phyloP scores from a whole-genome alignment of 108 stramenopile genomes.

The Pseudonitzschia delicatissima region DNA sequence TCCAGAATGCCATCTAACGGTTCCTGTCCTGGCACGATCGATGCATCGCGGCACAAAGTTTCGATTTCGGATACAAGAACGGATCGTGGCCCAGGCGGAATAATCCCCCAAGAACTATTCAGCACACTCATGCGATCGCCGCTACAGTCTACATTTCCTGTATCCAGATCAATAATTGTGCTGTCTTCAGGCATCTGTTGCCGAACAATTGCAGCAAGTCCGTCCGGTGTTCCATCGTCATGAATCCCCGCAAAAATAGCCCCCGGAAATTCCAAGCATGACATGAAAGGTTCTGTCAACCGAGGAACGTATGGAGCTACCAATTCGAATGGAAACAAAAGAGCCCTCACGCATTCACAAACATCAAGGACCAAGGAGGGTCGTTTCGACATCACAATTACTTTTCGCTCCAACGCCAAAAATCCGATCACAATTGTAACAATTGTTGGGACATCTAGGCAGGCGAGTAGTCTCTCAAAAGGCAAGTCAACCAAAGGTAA shows the following conservation, averaged over 20 bases:
- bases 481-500: conserved; percentile 74
- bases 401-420: conserved; percentile 77
- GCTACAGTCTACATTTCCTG: conserved; percentile 69
- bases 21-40: conserved; percentile 80
- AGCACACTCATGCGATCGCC: conserved; percentile 53
- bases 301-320: conserved; percentile 86
- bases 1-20: conserved; percentile 70
- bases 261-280: conserved; percentile 81
- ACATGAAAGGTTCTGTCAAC: conserved; percentile 80
- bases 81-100: conserved; percentile 65
- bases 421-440: conserved; percentile 81
- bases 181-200: conserved; percentile 74
- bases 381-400: conserved; percentile 76
- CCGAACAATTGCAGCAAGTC: conserved; percentile 67
- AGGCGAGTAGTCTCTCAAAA: conserved; percentile 68
- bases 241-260: conserved; percentile 87
- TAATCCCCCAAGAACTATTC: conserved; percentile 68
- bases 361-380: conserved; percentile 78
- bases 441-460: conserved; percentile 81
- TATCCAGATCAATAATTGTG: conserved; percentile 78
- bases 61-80: conserved; percentile 76
- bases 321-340: conserved; percentile 83
- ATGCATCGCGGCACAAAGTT: conserved; percentile 75
- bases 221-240: conserved; percentile 58
- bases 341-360: conserved; percentile 76